phyloP scores from a whole-genome alignment of 305 asterid genomes.

The Solanum hybrid region DNA sequence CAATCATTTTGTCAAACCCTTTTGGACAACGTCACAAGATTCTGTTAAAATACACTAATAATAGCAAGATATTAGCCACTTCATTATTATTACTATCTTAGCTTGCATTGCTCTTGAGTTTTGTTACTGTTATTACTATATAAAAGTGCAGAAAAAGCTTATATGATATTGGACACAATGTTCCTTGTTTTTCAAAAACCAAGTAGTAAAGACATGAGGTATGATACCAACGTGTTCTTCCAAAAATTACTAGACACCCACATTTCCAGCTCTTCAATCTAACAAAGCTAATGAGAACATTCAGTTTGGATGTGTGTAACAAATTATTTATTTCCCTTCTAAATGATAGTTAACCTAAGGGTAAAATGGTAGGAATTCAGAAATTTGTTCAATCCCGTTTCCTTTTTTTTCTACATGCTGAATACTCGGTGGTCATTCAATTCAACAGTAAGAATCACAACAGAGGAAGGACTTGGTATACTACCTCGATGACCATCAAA shows the following conservation, averaged over 20 bases:
- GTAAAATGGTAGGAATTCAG: background rate
- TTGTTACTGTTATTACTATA: background rate
- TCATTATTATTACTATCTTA: background rate
- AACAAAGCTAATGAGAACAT: background rate
- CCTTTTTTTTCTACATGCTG: background rate
- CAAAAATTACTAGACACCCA: background rate
- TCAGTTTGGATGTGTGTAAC: background rate
- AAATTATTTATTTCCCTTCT: background rate
- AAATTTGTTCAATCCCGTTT: background rate
- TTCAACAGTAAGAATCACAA: background rate
- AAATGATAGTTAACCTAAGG: background rate
- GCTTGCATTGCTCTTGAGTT: background rate
- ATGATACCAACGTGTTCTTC: background rate
- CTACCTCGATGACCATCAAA: constrained; percentile 99
- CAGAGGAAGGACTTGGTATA: background rate
- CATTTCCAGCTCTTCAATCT: background rate
- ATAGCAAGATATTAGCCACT: background rate
- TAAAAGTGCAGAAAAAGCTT: background rate
- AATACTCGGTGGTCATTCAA: background rate
- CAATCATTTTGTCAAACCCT: background rate
- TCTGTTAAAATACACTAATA: background rate
- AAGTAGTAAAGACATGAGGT: background rate
- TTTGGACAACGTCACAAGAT: background rate
- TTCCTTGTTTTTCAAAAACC: background rate
- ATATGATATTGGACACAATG: background rate